Evolutionary conservation across 495 filamentous ascomycete genomes (phyloP).

Genomic region (Neurospora sp.): DNA sequence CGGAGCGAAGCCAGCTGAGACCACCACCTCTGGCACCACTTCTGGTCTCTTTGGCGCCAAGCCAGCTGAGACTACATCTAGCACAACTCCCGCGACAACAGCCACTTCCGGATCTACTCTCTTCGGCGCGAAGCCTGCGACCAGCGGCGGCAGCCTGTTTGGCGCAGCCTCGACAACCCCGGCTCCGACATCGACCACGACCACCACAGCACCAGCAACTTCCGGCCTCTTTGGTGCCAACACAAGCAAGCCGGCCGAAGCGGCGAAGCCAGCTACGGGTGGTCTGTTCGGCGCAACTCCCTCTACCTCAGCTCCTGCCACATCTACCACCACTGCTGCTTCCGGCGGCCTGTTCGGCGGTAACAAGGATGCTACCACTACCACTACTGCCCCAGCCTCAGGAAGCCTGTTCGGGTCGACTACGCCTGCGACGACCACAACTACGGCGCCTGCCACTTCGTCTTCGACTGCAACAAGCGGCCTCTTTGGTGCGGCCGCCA

Average conservation of each 20-base stretch:
- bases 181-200: slow-evolving; percentile 5
- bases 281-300: neutral
- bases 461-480: slow-evolving; percentile 1
- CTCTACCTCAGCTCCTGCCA: neutral
- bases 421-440: slow-evolving; percentile 8
- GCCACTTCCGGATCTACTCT: neutral
- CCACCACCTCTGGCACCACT: neutral
- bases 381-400: neutral
- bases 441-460: slow-evolving; percentile 1
- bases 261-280: neutral
- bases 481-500: slow-evolving; percentile 11
- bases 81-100: slow-evolving; percentile 2
- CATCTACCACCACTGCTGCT: neutral
- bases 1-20: neutral
- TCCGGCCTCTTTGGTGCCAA: slow-evolving; percentile 13
- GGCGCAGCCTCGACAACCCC: slow-evolving; percentile 9
- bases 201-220: slow-evolving; percentile 4
- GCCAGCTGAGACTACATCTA: neutral
- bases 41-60: neutral
- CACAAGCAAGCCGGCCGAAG: slow-evolving; percentile 11
- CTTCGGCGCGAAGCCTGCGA: neutral
- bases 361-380: neutral
- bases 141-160: neutral
- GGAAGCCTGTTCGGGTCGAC: slow-evolving; percentile 1
- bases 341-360: slow-evolving; percentile 1